Conservation (phyloP, 129 eudicot species). For the Centrapalus pauciflorus region DNA sequence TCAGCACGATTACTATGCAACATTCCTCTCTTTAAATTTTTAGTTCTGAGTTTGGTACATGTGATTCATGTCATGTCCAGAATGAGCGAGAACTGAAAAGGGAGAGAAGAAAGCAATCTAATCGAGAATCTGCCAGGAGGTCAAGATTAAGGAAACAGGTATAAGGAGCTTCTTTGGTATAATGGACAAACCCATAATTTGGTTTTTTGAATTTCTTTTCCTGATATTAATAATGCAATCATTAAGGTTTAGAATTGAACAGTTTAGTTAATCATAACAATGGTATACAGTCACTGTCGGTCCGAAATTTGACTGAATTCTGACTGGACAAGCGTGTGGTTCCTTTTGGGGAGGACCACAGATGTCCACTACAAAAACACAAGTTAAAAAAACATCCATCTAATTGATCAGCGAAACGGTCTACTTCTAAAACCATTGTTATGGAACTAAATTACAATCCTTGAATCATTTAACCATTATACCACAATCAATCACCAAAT, state of each 20-base stretch:
- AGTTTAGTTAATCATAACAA: neutral
- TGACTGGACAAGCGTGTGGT: no score
- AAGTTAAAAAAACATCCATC: no score
- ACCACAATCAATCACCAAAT: neutral
- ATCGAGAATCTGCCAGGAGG: slow-evolving; percentile 90
- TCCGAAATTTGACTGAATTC: no score
- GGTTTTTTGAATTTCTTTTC: neutral
- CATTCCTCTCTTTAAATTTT: neutral
- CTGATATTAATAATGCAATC: neutral
- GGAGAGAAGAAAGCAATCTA: slow-evolving; percentile 87
- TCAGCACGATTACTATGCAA: neutral
- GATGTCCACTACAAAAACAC: no score
- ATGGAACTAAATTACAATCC: neutral
- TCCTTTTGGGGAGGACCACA: no score
- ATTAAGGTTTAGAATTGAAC: neutral
- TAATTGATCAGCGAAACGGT: no score
- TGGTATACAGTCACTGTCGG: neutral
- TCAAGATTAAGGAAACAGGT: slow-evolving; percentile 92
- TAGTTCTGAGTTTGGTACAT: neutral
- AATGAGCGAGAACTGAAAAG: slow-evolving; percentile 76
- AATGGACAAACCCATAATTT: neutral
- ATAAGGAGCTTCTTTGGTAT: neutral
- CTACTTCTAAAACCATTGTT: no score
- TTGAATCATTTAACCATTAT: neutral
- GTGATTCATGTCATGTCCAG: slow-evolving; percentile 29